Evolutionary conservation across 148 eudicot species (phyloP).

Genomic region (Rhododendron simsii): DNA sequence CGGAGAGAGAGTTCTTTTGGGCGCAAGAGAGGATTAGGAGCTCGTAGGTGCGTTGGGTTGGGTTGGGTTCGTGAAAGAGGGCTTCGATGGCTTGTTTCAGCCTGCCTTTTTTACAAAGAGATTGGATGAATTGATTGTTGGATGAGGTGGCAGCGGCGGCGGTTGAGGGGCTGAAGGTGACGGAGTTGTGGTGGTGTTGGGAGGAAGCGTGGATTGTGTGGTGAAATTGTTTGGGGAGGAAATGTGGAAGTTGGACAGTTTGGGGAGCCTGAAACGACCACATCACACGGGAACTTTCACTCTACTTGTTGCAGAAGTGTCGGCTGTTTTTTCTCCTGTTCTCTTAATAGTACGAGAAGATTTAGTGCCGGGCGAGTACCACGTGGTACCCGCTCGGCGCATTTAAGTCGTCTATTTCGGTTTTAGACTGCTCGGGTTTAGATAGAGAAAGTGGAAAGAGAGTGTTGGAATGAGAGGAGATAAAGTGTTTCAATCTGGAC

Average conservation of each 20-base stretch:
- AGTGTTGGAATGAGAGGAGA: too few relatives aligned
- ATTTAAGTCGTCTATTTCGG: too few relatives aligned
- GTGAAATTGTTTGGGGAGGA: constrained; percentile 17
- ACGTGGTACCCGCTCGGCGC: too few relatives aligned
- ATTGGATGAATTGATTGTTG: constrained; percentile 53
- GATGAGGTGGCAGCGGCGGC: not conserved
- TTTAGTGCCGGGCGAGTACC: too few relatives aligned
- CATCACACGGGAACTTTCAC: constrained; percentile 29
- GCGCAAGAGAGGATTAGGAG: constrained; percentile 60
- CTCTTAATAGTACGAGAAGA: too few relatives aligned
- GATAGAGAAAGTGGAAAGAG: too few relatives aligned
- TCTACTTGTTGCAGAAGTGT: not conserved
- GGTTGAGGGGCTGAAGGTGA: constrained; percentile 23
- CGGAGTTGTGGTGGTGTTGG: constrained; percentile 23
- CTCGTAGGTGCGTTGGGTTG: constrained; percentile 81
- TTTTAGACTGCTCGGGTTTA: too few relatives aligned
- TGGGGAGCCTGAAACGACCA: constrained; percentile 53
- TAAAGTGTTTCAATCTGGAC: too few relatives aligned
- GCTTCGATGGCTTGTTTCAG: constrained; percentile 64
- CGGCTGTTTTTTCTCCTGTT: not conserved
- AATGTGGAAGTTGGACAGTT: constrained; percentile 24
- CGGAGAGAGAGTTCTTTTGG: constrained; percentile 39
- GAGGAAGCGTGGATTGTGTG: constrained; percentile 9
- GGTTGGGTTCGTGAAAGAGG: constrained; percentile 54
- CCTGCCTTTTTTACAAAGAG: constrained; percentile 55